Evolutionary conservation across 2,329 filamentous ascomycete species (phyloP).

Genomic region (Trichoderma arundinaceum): DNA sequence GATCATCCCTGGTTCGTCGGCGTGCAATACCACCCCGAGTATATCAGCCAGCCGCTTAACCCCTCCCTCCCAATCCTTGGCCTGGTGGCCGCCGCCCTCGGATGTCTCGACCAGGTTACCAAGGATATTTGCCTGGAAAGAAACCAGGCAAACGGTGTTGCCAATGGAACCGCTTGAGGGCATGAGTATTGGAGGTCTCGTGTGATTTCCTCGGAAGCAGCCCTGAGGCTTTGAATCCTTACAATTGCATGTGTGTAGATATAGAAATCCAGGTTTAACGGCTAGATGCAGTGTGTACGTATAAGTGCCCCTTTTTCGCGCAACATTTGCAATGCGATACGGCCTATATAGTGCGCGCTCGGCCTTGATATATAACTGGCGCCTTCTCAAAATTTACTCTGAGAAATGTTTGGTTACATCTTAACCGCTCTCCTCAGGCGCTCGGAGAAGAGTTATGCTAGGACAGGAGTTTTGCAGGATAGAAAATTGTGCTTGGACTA

Average conservation of each 20-base stretch:
- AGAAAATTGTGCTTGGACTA: no score
- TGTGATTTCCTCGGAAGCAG: neutral
- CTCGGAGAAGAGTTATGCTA: no score
- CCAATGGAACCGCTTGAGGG: slow-evolving; percentile 20
- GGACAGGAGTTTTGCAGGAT: no score
- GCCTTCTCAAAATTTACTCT: no score
- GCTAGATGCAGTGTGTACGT: neutral
- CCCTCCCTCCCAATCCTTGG: slow-evolving; percentile 65
- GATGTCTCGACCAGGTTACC: slow-evolving; percentile 59
- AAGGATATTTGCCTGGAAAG: slow-evolving; percentile 23
- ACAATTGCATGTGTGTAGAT: slow-evolving; percentile 12
- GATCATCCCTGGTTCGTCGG: slow-evolving; percentile 82
- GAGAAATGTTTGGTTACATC: no score
- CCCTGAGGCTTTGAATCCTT: slow-evolving; percentile 2
- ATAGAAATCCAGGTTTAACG: slow-evolving; percentile 5
- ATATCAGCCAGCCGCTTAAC: slow-evolving; percentile 59
- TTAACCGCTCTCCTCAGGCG: no score
- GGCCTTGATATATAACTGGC: no score
- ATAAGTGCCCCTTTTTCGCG: no score
- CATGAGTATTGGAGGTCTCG: neutral
- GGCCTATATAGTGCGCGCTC: no score
- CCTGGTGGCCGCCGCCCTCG: slow-evolving; percentile 79
- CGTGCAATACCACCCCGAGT: slow-evolving; percentile 88
- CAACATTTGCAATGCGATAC: no score
- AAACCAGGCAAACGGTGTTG: neutral